phyloP scores from a whole-genome alignment of 2,329 filamentous ascomycete species.

The Fusarium annulatum region DNA sequence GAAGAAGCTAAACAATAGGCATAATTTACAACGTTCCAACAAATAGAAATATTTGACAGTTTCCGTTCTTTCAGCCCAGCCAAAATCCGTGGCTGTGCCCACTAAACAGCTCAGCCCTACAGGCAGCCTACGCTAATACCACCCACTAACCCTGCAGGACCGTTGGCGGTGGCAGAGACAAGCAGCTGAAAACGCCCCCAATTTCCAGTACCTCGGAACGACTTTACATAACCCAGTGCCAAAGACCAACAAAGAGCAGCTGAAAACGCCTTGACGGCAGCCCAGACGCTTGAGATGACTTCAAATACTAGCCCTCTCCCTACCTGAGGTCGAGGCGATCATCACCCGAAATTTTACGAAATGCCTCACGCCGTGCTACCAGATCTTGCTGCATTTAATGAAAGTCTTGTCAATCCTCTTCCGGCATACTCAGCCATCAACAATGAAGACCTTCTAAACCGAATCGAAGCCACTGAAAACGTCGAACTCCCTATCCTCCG shows the following conservation, averaged over 20 bases:
- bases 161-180: slow-evolving; percentile 18
- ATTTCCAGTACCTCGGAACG: slow-evolving; percentile 2
- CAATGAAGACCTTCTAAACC: slow-evolving; percentile 32
- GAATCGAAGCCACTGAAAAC: slow-evolving; percentile 31
- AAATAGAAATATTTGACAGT: background rate
- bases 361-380: background rate
- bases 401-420: background rate
- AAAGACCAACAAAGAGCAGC: background rate
- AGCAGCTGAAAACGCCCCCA: slow-evolving; percentile 8
- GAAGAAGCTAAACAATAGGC: background rate
- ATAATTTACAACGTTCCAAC: background rate
- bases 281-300: background rate
- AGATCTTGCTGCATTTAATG: background rate
- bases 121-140: slow-evolving; percentile 11
- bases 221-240: background rate
- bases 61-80: background rate
- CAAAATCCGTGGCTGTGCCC: background rate
- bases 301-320: slow-evolving; percentile 14
- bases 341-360: background rate
- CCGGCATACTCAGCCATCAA: slow-evolving; percentile 34
- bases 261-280: background rate
- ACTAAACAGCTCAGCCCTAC: slow-evolving; percentile 4
- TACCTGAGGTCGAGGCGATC: background rate
- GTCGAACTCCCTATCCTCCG: slow-evolving; percentile 38
- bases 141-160: background rate